Evolutionary conservation across 2,329 filamentous ascomycete species (phyloP).

Genomic region (Mycosphaerella sp.): DNA sequence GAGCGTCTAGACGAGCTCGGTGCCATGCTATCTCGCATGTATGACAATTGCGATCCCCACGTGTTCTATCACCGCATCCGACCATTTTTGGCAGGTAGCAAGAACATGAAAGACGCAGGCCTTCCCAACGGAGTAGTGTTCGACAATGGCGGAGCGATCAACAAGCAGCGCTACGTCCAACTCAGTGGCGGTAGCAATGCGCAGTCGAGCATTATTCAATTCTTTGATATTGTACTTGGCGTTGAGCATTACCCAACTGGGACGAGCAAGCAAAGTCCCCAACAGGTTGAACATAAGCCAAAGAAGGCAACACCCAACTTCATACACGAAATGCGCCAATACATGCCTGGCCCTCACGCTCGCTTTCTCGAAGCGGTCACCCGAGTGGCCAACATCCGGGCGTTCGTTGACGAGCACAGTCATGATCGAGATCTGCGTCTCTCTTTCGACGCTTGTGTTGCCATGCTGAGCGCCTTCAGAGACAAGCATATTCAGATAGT

Average conservation of each 20-base stretch:
- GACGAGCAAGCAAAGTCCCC: conserved; percentile 47
- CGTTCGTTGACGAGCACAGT: conserved; percentile 63
- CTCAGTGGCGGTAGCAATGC: conserved; percentile 94
- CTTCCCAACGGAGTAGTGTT: conserved; percentile 83
- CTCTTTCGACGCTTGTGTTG: conserved; percentile 86
- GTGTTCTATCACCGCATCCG: conserved; percentile 95
- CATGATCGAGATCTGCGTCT: conserved; percentile 62
- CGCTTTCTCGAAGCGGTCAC: conserved; percentile 79
- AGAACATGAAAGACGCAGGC: conserved; percentile 95
- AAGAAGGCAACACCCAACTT: conserved; percentile 60
- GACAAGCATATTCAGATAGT: conserved; percentile 97
- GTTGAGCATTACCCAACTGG: conserved; percentile 88
- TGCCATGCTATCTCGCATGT: conserved; percentile 75
- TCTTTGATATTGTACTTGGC: conserved; percentile 88
- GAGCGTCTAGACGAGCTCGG: conserved; percentile 83
- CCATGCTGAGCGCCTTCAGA: conserved; percentile 68
- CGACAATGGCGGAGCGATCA: conserved; percentile 58
- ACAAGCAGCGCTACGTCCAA: conserved; percentile 61
- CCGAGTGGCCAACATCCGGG: conserved; percentile 76
- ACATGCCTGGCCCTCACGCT: conserved; percentile 92
- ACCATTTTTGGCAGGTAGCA: conserved; percentile 92
- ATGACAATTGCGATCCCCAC: conserved; percentile 88
- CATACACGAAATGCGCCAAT: conserved; percentile 91
- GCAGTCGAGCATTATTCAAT: conserved; percentile 93
- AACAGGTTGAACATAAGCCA: conserved; percentile 42